A percentile compares a stretch with the other conserved stretches of the same genome.
phyloP scores from a whole-genome alignment of 2,329 filamentous ascomycete species.

The Scedosporium dehoogii region DNA sequence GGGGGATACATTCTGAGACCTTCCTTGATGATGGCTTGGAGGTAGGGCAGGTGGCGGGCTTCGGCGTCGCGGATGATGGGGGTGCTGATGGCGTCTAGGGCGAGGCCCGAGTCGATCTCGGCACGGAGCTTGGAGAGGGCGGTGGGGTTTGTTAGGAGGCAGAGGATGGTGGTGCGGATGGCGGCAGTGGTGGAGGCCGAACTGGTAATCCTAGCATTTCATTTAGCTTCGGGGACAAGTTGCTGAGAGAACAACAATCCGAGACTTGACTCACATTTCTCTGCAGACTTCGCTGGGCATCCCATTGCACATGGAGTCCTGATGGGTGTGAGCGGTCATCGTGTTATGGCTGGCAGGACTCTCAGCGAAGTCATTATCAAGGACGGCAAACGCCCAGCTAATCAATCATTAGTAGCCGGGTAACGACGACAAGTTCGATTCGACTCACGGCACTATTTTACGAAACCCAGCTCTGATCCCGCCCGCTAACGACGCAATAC shows the following conservation, averaged over 20 bases:
- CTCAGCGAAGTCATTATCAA: constrained; percentile 13
- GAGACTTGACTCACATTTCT: constrained; percentile 19
- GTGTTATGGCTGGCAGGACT: constrained; percentile 21
- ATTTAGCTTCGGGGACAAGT: background rate
- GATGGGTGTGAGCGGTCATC: constrained; percentile 30
- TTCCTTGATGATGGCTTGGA: constrained; percentile 27
- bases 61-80: constrained; percentile 18
- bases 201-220: constrained; percentile 11
- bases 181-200: constrained; percentile 25
- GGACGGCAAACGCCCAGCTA: background rate
- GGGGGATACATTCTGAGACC: constrained; percentile 35
- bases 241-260: too few relatives aligned
- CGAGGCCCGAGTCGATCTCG: constrained; percentile 32
- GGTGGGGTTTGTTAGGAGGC: constrained; percentile 38
- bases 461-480: constrained; percentile 26
- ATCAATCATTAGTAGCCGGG: background rate
- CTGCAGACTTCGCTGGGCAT: constrained; percentile 20
- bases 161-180: constrained; percentile 37
- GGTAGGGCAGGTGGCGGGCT: background rate
- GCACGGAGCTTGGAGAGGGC: constrained; percentile 33
- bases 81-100: constrained; percentile 14
- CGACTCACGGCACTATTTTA: constrained; percentile 8
- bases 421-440: background rate
- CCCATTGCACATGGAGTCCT: constrained; percentile 21
- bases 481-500: constrained; percentile 28